Evolutionary conservation across 2,329 filamentous ascomycete genomes (phyloP).

Genomic region (Penicillium decumbens): DNA sequence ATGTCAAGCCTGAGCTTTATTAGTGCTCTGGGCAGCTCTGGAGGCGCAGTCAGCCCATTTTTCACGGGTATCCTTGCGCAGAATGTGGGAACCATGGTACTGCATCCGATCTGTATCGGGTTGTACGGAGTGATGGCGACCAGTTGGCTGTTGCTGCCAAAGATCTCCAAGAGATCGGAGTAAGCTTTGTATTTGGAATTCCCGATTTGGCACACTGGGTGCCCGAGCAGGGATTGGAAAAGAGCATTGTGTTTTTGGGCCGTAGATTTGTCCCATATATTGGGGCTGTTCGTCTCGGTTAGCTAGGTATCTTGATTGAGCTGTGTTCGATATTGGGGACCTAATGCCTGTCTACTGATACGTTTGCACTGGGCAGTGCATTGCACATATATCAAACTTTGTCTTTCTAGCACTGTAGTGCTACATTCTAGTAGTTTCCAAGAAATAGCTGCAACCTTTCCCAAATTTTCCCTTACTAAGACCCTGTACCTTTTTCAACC

Average conservation of each 20-base stretch:
- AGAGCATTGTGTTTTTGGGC: neutral
- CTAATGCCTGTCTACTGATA: neutral
- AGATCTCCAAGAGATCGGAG: slow-evolving; percentile 48
- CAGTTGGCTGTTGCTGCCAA: slow-evolving; percentile 51
- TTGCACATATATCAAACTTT: neutral
- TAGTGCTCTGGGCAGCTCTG: slow-evolving; percentile 41
- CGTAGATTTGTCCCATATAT: neutral
- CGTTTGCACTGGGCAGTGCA: neutral
- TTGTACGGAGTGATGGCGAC: slow-evolving; percentile 52
- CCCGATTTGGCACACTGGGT: neutral
- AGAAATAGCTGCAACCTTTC: neutral
- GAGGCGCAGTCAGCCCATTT: slow-evolving; percentile 44
- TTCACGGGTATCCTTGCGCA: slow-evolving; percentile 49
- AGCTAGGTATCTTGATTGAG: too few relatives aligned
- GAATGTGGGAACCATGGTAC: slow-evolving; percentile 45
- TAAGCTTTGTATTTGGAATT: slow-evolving; percentile 18
- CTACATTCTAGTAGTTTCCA: neutral
- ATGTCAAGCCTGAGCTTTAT: slow-evolving; percentile 39
- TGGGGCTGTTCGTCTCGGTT: neutral
- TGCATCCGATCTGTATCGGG: slow-evolving; percentile 54
- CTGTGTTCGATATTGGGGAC: neutral
- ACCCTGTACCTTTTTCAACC: neutral
- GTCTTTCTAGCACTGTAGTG: neutral
- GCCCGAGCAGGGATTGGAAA: neutral
- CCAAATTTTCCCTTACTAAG: neutral